phyloP scores from a whole-genome alignment of 441 rosid genomes.

The Iberis amara region DNA sequence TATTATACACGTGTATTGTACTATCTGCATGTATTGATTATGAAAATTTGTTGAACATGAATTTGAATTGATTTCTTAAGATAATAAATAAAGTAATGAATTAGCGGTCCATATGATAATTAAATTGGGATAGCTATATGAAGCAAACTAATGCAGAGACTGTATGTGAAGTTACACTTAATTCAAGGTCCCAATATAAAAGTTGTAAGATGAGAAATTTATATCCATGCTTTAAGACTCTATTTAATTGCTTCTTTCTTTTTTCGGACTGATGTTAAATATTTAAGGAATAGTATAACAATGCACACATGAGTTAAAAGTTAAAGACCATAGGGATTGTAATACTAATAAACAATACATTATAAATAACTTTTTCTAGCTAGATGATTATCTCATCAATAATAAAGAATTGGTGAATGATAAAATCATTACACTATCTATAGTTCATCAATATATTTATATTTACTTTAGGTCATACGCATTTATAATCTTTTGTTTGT shows the following conservation, averaged over 20 bases:
- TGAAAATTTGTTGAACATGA: slow-evolving; percentile 17
- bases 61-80: slow-evolving; percentile 21
- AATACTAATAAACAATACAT: neutral
- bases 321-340: slow-evolving; percentile 20
- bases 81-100: slow-evolving; percentile 30
- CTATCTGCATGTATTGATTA: slow-evolving; percentile 22
- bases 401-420: slow-evolving; percentile 15
- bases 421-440: slow-evolving; percentile 22
- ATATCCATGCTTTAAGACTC: slow-evolving; percentile 25
- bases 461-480: slow-evolving; percentile 17
- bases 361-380: slow-evolving; percentile 11
- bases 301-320: slow-evolving; percentile 20
- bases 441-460: slow-evolving; percentile 15
- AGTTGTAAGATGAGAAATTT: slow-evolving; percentile 32
- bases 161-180: slow-evolving; percentile 28
- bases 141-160: slow-evolving; percentile 25
- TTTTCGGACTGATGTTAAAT: slow-evolving; percentile 10
- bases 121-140: slow-evolving; percentile 30
- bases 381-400: slow-evolving; percentile 30
- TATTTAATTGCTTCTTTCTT: slow-evolving; percentile 17
- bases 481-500: slow-evolving; percentile 9
- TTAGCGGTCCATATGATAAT: slow-evolving; percentile 31
- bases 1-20: slow-evolving; percentile 24
- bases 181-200: slow-evolving; percentile 34
- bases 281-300: slow-evolving; percentile 5